A percentile compares a stretch with the other conserved stretches of the same genome.
These are phyloP conservation scores for Circinella umbellata DNA, from an alignment of 371 early-diverging fungal species.

Conservation along the genomic window DNA sequence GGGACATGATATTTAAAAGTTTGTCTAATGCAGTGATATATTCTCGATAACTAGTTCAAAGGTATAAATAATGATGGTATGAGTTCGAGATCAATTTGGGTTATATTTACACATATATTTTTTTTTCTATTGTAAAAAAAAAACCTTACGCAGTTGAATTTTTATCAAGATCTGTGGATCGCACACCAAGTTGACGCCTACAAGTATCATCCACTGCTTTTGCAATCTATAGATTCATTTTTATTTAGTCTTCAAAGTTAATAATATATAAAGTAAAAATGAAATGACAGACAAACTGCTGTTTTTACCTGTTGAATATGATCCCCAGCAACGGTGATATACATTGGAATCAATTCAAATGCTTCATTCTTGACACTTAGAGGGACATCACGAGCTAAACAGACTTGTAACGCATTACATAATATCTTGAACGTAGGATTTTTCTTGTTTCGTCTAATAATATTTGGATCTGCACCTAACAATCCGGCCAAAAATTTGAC, in stretches of 20 bases:
- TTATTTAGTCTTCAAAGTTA: too few relatives aligned
- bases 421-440: conserved; percentile 28
- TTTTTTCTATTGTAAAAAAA: too few relatives aligned
- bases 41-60: conserved; percentile 51
- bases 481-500: conserved; percentile 44
- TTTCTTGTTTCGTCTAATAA: conserved; percentile 43
- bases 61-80: neutral
- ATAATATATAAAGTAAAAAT: too few relatives aligned
- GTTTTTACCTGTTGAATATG: conserved; percentile 16
- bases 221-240: conserved; percentile 30
- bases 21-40: conserved; percentile 58
- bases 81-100: too few relatives aligned
- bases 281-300: too few relatives aligned
- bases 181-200: conserved; percentile 56
- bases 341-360: conserved; percentile 42
- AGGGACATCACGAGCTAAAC: conserved; percentile 25
- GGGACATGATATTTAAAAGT: conserved; percentile 52
- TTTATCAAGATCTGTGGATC: conserved; percentile 23
- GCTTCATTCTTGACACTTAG: conserved; percentile 28
- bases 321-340: conserved; percentile 28
- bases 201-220: conserved; percentile 33
- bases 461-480: conserved; percentile 50
- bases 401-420: conserved; percentile 21
- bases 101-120: too few relatives aligned
- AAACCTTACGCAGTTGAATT: too few relatives aligned